Percentiles rank a stretch among this genome's conserved stretches.
These are phyloP conservation scores for Chaetomium strumarium DNA, from an alignment of 2,329 filamentous ascomycete genomes.

Conservation along the genomic window DNA sequence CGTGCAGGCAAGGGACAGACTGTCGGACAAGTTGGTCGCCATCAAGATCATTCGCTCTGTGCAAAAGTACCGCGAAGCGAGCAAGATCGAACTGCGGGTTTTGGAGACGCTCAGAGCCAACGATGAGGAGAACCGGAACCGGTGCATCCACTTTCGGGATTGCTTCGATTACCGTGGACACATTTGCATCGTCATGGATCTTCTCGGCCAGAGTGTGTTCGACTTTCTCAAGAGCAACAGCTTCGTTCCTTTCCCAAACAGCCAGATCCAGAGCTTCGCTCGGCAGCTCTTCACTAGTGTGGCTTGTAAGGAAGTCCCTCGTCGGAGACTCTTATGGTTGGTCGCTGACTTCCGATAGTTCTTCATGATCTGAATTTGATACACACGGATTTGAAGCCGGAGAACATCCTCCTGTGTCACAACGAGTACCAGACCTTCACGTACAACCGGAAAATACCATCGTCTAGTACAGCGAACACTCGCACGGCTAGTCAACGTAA, in stretches of 20 bases:
- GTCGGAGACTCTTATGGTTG: background rate
- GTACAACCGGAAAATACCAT: conserved; percentile 64
- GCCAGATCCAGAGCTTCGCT: conserved; percentile 95
- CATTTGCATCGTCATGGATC: conserved; percentile 77
- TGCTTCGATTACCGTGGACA: conserved; percentile 97
- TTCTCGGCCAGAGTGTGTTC: conserved; percentile 91
- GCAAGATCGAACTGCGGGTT: conserved; percentile 87
- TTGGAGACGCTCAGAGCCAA: conserved; percentile 88
- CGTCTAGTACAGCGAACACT: conserved; percentile 53
- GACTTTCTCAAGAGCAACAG: conserved; percentile 94
- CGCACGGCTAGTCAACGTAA: conserved; percentile 57
- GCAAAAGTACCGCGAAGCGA: conserved; percentile 96
- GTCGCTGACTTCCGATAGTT: conserved; percentile 48
- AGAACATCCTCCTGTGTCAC: conserved; percentile 63
- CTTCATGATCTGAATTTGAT: conserved; percentile 96
- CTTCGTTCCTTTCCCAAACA: conserved; percentile 96
- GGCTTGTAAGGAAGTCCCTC: conserved; percentile 68
- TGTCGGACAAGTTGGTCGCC: conserved; percentile 71
- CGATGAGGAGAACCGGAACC: conserved; percentile 85
- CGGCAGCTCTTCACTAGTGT: conserved; percentile 96
- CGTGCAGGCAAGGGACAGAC: conserved; percentile 80
- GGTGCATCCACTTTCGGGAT: conserved; percentile 92
- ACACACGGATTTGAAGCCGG: conserved; percentile 73
- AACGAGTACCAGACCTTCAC: conserved; percentile 64
- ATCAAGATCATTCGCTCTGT: conserved; percentile 98